Base-by-base conservation (phyloP, 2,329 filamentous ascomycete species). In the Trichoderma citrinoviride region DNA sequence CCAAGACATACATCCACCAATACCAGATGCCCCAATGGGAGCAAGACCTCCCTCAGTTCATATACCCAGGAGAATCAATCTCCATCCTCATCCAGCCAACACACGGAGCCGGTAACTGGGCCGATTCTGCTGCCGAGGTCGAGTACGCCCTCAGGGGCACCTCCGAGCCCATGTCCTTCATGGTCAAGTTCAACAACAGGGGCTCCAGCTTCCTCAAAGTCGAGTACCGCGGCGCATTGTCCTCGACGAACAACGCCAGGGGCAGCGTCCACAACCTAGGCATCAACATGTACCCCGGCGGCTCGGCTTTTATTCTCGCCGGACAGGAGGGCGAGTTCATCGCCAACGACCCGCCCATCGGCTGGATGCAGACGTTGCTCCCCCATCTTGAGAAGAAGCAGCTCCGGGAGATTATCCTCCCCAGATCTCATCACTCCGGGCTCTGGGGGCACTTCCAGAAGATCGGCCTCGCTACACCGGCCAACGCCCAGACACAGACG, bases 401-500 rank as follows among this genome's bases (percentile, higher is more conserved):
- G 2, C 72, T 77, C 2, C 69, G 73, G 7, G 70, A 76, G 33
- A 69, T 77, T 25, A 47, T 71, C 19, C 67, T 77, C 27, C 73
- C 74, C 1, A 70, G 74, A 0, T 73, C 75, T 2, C 75, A 77
- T 65, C 72, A 76, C 66, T 58, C 71, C 0, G 76, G 74, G 58
- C 67, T 75, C 70, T 73, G 67, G 60, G 66, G 66, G 41, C 47
- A n/a, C 19, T 14, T 33, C 1, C 7, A 40, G 7, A 1, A 12
- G 1, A 12, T 70, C n/a, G 68, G 64, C 29, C 7, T 68, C 3
- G 71, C 63, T 2, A 17, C 5, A 19, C 3, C 27, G 1, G 8
- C 14, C n/a, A 73, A 72, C 66, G 71, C 74, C 0, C 63, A 72
- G 43, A 72, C 71, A 3, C 73, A 75, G n/a, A 60, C 23, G 3